Conservation (phyloP, 306 rosid genomes). For the Castanea crenata region DNA sequence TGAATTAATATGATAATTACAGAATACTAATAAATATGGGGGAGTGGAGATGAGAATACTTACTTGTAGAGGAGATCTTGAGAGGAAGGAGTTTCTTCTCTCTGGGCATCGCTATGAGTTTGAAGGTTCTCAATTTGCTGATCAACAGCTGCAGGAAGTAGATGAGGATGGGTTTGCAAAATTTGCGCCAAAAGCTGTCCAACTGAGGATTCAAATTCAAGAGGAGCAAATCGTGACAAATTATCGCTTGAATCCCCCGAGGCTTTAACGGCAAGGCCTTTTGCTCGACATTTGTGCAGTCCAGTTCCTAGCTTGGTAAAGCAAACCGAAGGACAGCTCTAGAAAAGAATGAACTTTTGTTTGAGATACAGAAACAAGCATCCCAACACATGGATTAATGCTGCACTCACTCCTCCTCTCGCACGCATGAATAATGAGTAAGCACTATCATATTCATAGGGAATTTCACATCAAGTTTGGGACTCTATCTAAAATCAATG, state of each 20-base stretch:
- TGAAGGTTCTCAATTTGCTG: constrained; percentile 94
- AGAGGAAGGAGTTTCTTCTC: constrained; percentile 40
- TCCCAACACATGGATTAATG: background rate
- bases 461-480: background rate
- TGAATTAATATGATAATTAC: background rate
- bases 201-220: constrained; percentile 70
- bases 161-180: constrained; percentile 83
- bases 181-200: constrained; percentile 92
- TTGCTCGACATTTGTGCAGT: constrained; percentile 50
- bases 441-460: background rate
- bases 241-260: constrained; percentile 60
- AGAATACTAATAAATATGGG: background rate
- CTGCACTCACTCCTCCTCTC: no score
- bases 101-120: constrained; percentile 49
- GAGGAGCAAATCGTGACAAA: constrained; percentile 67
- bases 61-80: constrained; percentile 72
- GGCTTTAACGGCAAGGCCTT: constrained; percentile 62
- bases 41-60: constrained; percentile 17
- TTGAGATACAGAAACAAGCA: background rate
- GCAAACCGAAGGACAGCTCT: constrained; percentile 62
- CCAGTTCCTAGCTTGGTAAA: constrained; percentile 46
- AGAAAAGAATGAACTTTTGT: background rate
- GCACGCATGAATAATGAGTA: background rate
- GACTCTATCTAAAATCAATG: background rate
- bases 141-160: constrained; percentile 75